Evolutionary conservation across 176 grass and related monocot genomes (phyloP), one percentile per base, ranked within the genome.

Genomic region (Cocos nucifera): DNA sequence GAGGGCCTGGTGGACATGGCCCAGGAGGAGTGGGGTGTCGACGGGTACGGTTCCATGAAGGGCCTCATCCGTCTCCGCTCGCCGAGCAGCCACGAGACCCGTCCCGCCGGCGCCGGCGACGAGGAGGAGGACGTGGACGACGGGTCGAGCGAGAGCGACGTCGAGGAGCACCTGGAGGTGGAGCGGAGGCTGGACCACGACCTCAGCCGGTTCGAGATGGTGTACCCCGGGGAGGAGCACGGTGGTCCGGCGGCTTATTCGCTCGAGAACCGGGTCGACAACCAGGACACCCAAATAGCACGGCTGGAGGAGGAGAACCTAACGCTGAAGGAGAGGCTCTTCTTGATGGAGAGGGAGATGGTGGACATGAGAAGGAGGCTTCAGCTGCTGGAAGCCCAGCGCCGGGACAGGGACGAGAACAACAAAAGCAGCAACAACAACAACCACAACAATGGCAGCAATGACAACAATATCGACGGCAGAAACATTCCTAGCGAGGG

Each of bases 11-110:
- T 79, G 2, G 87, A 97, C 72, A 88, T 97, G 84, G 93, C 83
- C 4, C 83, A 88, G 81, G 87, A 73, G 18, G 87, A 92, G 77
- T 97, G 93, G 92, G 93, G 87, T 28, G 87, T 97, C 0, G 93
- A 97, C 16, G 93, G 93, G 0, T 97, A 91, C 14, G 93, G 87
- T 51, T 85, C 93, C 39, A 97, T 97, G 87, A 97, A 87, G 75
- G 93, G 93, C 21, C 76, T 85, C 58, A 91, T 97, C 75, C 87
- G 93, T 22, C 82, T 97, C 60, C 87, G 87, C 19, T 70, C 65
- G 56, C 64, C 80, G 30, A 74, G 64, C 2, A 56, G 61, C 53
- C 61, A 39, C 2, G 60, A 73, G 35, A 62, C 55, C 62, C 69
- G 65, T 0, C 49, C 77, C 49, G 69, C 28, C 21, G 70, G 49